A percentile compares a stretch with the other conserved stretches of the same genome.
phyloP scores from a whole-genome alignment of 2,329 filamentous ascomycete genomes.

The Aureobasidium sp. region DNA sequence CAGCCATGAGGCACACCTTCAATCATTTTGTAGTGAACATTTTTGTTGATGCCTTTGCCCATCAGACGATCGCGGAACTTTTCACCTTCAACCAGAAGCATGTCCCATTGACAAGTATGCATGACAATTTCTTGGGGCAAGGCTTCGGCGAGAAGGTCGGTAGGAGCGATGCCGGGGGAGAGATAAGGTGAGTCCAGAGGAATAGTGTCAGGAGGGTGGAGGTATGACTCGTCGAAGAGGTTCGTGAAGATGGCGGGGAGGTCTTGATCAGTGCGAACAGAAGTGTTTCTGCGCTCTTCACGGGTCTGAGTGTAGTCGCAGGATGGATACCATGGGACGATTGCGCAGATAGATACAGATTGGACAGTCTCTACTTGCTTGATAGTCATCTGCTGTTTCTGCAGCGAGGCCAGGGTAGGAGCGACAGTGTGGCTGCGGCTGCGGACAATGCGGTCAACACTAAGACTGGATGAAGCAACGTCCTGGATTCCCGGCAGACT shows the following conservation, averaged over 20 bases:
- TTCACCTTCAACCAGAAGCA: slow-evolving; percentile 55
- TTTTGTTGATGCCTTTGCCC: slow-evolving; percentile 34
- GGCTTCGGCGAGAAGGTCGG: slow-evolving; percentile 42
- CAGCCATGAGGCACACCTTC: slow-evolving; percentile 53
- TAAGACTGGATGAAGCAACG: slow-evolving; percentile 15
- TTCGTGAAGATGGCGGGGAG: slow-evolving; percentile 43
- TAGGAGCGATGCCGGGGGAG: slow-evolving; percentile 47
- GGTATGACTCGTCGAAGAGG: slow-evolving; percentile 44
- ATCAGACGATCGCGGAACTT: slow-evolving; percentile 51
- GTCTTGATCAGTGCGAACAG: slow-evolving; percentile 43
- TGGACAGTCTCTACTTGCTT: slow-evolving; percentile 4
- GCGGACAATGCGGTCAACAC: slow-evolving; percentile 13
- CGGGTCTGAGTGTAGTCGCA: slow-evolving; percentile 54
- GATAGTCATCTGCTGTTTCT: slow-evolving; percentile 8
- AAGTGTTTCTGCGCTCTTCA: slow-evolving; percentile 48
- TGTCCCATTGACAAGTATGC: slow-evolving; percentile 58
- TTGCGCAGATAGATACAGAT: slow-evolving; percentile 41
- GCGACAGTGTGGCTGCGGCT: slow-evolving; percentile 11
- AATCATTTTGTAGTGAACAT: slow-evolving; percentile 50
- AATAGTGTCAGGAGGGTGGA: slow-evolving; percentile 34
- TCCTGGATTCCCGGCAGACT: slow-evolving; percentile 15
- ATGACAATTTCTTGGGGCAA: slow-evolving; percentile 52
- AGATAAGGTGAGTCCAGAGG: slow-evolving; percentile 50
- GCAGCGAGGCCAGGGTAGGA: neutral
- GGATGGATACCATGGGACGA: slow-evolving; percentile 55